Evolutionary conservation across 371 early-diverging fungal species (phyloP), one percentile per base, ranked within the genome.

Genomic region (Funneliformis caledonium): DNA sequence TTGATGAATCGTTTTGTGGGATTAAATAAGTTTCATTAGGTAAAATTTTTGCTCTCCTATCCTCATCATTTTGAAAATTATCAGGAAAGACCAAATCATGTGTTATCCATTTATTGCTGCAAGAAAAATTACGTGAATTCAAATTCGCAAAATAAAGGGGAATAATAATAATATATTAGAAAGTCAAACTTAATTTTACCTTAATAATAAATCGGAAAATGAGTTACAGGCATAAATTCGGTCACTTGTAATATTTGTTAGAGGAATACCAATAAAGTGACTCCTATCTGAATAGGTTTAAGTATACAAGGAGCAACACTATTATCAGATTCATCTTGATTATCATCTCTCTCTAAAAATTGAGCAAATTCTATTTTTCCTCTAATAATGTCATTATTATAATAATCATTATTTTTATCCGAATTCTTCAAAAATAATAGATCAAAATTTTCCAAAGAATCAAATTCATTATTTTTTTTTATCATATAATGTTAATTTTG

Each of bases 311-410:
- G 26, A 12, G 31, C 31, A 43, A 19, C 7, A 33, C n/a, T n/a
- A n/a, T n/a, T n/a, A n/a, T n/a, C n/a, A n/a, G 16, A 33, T n/a
- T 33, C 19, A 69, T 43, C 43, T n/a, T 67, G 26, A 67, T 70
- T 16, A 22, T 45, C 8, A 45, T 47, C 45, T 43, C 22, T 45
- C 31, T 37, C 42, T n/a, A n/a, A 16, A 70, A 70, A 70, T 47
- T 70, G 14, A 43, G 70, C 70, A 22, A 70, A 43, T 70, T 45
- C 70, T 42, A 70, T 43, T 70, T n/a, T 70, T 45, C 70, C 70
- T 47, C 22, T 22, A 22, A 70, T 70, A 43, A 70, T 43, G 22
- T 43, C 70, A 43, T 45, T 26, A 16, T 70, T 47, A 70, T 70
- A 70, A 70, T 70, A 70, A 70, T 70, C 42, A 67, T 16, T n/a